A percentile compares a stretch with the other conserved stretches of the same genome.
Evolutionary conservation across 306 rosid genomes (phyloP).

Genomic region (Leucaena leucocephala): DNA sequence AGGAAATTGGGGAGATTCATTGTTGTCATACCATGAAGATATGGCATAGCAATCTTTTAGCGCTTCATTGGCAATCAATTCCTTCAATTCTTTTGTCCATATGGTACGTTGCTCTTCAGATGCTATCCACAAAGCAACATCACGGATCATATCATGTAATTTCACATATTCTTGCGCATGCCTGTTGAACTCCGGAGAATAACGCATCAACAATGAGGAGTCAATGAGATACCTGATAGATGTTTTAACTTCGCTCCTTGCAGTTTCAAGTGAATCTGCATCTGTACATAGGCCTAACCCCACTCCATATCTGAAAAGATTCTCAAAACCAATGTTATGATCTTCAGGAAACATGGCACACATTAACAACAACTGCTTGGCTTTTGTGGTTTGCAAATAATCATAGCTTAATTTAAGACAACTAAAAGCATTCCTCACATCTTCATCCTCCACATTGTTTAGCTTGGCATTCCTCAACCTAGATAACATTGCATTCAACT

Average conservation of each 20-base stretch:
- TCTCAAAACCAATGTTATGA: slow-evolving; percentile 5
- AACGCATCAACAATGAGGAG: neutral
- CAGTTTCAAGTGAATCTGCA: neutral
- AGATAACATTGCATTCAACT: neutral
- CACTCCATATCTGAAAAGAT: neutral
- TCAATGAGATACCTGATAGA: neutral
- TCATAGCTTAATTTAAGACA: neutral
- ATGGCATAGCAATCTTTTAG: neutral
- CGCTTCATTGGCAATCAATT: neutral
- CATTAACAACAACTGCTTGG: neutral
- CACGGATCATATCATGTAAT: neutral
- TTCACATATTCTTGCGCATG: no score
- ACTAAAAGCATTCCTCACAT: neutral
- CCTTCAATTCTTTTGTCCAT: neutral
- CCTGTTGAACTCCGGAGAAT: no score
- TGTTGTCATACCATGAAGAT: neutral
- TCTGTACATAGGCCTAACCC: neutral
- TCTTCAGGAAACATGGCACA: slow-evolving; percentile 3
- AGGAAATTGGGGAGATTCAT: neutral
- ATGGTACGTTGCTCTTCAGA: neutral
- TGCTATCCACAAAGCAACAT: neutral
- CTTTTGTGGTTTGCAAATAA: neutral
- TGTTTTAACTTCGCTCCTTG: neutral
- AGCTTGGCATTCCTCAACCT: neutral
- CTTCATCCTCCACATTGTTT: neutral